phyloP scores from a whole-genome alignment of 1,284 basidiomycete species.

The Phenoliferia sp. region DNA sequence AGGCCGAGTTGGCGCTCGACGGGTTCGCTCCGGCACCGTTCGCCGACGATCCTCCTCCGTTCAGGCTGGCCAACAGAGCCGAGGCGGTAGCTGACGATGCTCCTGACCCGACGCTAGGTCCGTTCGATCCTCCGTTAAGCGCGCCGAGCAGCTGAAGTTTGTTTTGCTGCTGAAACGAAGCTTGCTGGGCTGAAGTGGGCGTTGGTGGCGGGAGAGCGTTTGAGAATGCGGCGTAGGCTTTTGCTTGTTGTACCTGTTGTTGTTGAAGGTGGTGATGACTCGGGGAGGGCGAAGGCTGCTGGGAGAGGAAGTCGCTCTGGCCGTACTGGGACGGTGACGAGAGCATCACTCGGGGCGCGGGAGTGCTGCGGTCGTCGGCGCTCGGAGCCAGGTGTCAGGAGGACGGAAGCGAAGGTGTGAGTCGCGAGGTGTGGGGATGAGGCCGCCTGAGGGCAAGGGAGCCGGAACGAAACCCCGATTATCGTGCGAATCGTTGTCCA shows the following conservation, averaged over 20 bases:
- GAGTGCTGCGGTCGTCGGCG: too few species aligned
- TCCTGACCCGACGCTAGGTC: not conserved
- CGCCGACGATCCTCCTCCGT: not conserved
- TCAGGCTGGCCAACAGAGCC: too few species aligned
- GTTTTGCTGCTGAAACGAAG: not conserved
- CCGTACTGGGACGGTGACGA: not conserved
- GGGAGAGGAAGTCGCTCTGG: not conserved
- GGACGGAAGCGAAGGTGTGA: too few species aligned
- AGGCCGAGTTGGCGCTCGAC: not conserved
- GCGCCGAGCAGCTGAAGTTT: conserved; percentile 8
- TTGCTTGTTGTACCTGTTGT: not conserved
- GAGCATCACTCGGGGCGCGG: not conserved
- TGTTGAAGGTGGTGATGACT: not conserved
- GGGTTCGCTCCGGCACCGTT: not conserved
- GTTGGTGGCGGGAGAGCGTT: not conserved
- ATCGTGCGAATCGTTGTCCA: too few species aligned
- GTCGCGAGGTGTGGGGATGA: too few species aligned
- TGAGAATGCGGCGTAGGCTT: not conserved
- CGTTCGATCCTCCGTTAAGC: not conserved
- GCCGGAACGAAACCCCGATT: too few species aligned
- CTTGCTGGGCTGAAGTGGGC: not conserved
- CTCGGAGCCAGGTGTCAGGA: too few species aligned
- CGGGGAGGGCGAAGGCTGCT: not conserved
- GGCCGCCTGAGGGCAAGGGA: too few species aligned
- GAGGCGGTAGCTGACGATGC: too few species aligned